A percentile compares a stretch with the other conserved stretches of the same genome.
Evolutionary conservation across 352 stramenopile species (phyloP).

Genomic region (Detonula confervacea): DNA sequence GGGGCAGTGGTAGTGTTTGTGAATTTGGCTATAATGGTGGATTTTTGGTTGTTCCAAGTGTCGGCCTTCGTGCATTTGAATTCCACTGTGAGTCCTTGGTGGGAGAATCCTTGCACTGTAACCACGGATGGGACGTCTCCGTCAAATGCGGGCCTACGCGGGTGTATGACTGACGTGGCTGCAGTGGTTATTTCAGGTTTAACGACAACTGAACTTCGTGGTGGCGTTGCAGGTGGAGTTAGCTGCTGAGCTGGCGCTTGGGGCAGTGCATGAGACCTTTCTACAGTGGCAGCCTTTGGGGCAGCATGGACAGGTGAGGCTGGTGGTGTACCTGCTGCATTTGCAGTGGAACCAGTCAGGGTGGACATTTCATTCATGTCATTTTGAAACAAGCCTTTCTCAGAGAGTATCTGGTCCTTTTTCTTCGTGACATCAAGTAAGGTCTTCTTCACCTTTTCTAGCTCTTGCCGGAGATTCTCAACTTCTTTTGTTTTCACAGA

Average conservation of each 20-base stretch:
- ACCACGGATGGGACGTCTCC: constrained; percentile 45
- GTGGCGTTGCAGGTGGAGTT: not conserved
- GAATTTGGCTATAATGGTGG: constrained; percentile 91
- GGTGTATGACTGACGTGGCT: not conserved
- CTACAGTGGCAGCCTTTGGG: too few relatives aligned
- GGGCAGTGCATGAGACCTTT: too few relatives aligned
- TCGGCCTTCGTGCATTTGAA: constrained; percentile 91
- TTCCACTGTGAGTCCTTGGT: constrained; percentile 93
- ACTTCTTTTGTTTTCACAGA: too few relatives aligned
- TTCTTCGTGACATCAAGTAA: too few relatives aligned
- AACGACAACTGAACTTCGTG: too few relatives aligned
- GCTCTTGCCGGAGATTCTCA: too few relatives aligned
- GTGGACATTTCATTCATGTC: not conserved
- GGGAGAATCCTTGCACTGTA: constrained; percentile 92
- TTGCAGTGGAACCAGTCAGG: not conserved
- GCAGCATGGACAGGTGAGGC: too few relatives aligned
- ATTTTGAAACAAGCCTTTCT: too few relatives aligned
- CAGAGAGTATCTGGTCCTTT: too few relatives aligned
- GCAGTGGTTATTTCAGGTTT: too few relatives aligned
- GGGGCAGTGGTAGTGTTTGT: constrained; percentile 89
- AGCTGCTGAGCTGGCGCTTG: not conserved
- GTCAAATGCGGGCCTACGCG: constrained; percentile 9
- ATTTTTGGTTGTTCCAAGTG: constrained; percentile 90
- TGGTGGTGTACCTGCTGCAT: not conserved
- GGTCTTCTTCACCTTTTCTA: too few relatives aligned